Percentiles rank a stretch among this genome's conserved stretches.
phyloP scores from a whole-genome alignment of 352 stramenopile species.

The Globisporangium splendens region DNA sequence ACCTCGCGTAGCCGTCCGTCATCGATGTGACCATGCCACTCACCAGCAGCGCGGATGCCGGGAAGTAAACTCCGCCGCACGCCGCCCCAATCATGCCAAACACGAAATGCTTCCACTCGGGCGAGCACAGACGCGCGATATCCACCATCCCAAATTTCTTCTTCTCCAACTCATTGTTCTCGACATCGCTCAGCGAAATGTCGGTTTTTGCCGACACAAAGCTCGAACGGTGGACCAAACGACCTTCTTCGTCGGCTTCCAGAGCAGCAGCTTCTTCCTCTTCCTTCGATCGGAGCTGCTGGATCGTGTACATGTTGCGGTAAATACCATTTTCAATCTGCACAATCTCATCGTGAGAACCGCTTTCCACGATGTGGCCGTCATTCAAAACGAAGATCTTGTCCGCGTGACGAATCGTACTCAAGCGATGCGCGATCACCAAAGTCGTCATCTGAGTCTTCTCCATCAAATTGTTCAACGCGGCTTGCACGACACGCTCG shows the following conservation, averaged over 20 bases:
- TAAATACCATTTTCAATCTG: constrained; percentile 46
- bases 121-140: no score
- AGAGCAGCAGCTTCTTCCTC: constrained; percentile 15
- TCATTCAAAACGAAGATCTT: not conserved
- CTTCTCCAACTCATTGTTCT: no score
- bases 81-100: no score
- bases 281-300: not conserved
- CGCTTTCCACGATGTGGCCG: not conserved
- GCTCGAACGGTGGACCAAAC: no score
- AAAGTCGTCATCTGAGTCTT: no score
- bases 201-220: no score
- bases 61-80: not conserved
- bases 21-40: not conserved
- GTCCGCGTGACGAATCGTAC: not conserved
- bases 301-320: constrained; percentile 67
- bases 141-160: no score
- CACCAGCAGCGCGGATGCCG: not conserved
- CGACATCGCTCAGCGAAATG: no score
- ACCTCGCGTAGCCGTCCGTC: not conserved
- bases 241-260: constrained; percentile 5
- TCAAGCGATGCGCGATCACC: no score
- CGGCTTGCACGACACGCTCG: no score
- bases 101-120: no score
- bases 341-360: not conserved
- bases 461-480: no score